Evolutionary conservation across 768 basidiomycete genomes (phyloP), one percentile per base, ranked within the genome.

Genomic region (Tulasnella sp.): DNA sequence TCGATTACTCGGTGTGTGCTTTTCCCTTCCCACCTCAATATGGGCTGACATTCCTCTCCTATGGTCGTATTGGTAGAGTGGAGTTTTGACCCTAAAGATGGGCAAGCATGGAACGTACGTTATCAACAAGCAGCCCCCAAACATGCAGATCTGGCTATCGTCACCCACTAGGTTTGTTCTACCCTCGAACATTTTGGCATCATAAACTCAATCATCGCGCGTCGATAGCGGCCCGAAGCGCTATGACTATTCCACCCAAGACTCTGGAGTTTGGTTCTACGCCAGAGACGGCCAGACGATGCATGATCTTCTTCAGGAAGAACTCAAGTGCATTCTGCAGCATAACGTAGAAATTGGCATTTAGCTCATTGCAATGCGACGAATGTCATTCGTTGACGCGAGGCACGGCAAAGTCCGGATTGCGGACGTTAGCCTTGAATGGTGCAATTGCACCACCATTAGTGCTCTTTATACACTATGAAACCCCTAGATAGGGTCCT

Each of bases 101-200:
- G 90, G 83, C 29, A 71, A 75, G 37, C 60, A 81, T 55, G 90
- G 89, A 12, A 94, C 86, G 9, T 96, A 94, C 70, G 92, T 94
- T 27, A 83, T 96, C 70, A 96, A 96, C 71, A 96, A 94, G 73
- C 92, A 96, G 67, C 92, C 92, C 9, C 92, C 92, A 5, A 96
- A 96, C 67, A 90, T 90, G 71, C 92, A 96, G 67, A 94, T 96
- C 63, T 96, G 92, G 92, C 74, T 96, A 17, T 92, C 89, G 3
- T 90, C 86, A 7, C 92, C 92, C 0, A 67, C 80, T 62, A 89
- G 87, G 91, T 90, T 9, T 8, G 59, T 21, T 14, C 19, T 34
- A 31, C 6, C 14, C 6, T 25, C 15, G n/a, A 1, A 23, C 43
- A 17, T 14, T 23, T 21, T 11, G 14, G 11, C 35, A 55, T 19